A percentile compares a stretch with the other conserved stretches of the same genome.
phyloP scores from a whole-genome alignment of 495 filamentous ascomycete genomes.

The Trichocladium uniseriatum region DNA sequence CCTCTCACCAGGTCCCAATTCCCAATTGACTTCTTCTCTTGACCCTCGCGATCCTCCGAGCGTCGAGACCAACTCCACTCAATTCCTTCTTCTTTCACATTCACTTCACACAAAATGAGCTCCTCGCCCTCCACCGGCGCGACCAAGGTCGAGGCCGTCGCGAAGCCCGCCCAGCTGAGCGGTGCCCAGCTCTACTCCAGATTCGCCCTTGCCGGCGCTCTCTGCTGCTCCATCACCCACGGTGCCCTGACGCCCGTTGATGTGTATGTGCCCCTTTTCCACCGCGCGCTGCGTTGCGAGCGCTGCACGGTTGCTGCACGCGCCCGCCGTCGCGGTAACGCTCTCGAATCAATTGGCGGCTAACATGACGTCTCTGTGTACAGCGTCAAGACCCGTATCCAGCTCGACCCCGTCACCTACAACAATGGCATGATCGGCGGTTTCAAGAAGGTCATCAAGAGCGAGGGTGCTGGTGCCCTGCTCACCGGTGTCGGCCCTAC shows the following conservation, averaged over 20 bases:
- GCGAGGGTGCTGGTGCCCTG: constrained; percentile 80
- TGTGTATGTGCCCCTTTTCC: constrained; percentile 62
- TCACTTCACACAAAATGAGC: constrained; percentile 12
- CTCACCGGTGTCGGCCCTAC: constrained; percentile 83
- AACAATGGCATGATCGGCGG: constrained; percentile 83
- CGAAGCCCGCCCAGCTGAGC: constrained; percentile 27
- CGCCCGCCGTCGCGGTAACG: not conserved
- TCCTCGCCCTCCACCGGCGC: not conserved
- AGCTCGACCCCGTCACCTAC: constrained; percentile 84
- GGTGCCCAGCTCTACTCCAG: constrained; percentile 59
- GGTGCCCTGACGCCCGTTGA: constrained; percentile 87
- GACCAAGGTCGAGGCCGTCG: constrained; percentile 31
- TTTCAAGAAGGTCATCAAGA: constrained; percentile 73
- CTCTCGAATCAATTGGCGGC: not conserved
- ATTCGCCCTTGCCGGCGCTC: constrained; percentile 86
- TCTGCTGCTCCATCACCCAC: constrained; percentile 93
- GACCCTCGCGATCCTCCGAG: constrained; percentile 14
- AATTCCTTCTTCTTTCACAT: constrained; percentile 12
- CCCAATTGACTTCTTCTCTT: constrained; percentile 23
- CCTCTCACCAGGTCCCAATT: constrained; percentile 10
- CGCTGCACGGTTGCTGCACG: not conserved
- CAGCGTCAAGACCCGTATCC: constrained; percentile 92
- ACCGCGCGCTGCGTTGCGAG: not conserved
- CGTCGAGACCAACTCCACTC: constrained; percentile 27
- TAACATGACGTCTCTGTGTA: constrained; percentile 10